phyloP scores from a whole-genome alignment of 306 rosid species.

The Lathyrus aphaca region DNA sequence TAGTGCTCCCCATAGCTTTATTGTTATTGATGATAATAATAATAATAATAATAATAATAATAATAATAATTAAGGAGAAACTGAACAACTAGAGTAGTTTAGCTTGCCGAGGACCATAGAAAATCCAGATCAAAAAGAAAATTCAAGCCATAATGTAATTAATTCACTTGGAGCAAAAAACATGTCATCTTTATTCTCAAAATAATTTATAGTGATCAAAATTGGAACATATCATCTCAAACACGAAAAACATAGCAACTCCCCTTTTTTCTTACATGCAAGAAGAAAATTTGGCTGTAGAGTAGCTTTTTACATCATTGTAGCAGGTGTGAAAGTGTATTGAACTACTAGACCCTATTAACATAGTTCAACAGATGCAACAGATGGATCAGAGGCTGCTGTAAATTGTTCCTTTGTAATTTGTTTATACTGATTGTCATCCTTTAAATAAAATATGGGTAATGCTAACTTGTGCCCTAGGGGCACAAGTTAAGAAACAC shows the following conservation, averaged over 20 bases:
- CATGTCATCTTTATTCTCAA: not conserved
- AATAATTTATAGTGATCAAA: not conserved
- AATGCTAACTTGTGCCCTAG: too few species aligned
- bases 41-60: not conserved
- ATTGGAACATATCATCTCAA: constrained; percentile 1
- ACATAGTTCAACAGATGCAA: constrained; percentile 25
- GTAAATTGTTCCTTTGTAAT: constrained; percentile 2
- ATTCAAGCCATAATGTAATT: constrained; percentile 12
- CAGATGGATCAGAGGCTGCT: constrained; percentile 19
- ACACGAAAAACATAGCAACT: not conserved
- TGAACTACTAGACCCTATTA: constrained; percentile 36
- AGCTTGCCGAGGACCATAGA: constrained; percentile 11
- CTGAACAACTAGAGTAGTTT: not conserved
- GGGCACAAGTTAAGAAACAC: too few species aligned
- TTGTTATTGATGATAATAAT: not conserved
- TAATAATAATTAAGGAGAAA: not conserved
- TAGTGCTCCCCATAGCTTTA: not conserved
- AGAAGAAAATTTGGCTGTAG: not conserved
- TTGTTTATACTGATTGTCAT: constrained; percentile 12
- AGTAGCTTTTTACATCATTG: constrained; percentile 5
- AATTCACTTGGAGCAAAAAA: constrained; percentile 20
- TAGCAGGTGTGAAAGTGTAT: constrained; percentile 14
- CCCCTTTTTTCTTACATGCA: not conserved
- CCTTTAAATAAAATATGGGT: constrained; percentile 2
- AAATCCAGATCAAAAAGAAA: constrained; percentile 11